phyloP scores from a whole-genome alignment of 768 basidiomycete genomes.

The Pulveroboletus frians region DNA sequence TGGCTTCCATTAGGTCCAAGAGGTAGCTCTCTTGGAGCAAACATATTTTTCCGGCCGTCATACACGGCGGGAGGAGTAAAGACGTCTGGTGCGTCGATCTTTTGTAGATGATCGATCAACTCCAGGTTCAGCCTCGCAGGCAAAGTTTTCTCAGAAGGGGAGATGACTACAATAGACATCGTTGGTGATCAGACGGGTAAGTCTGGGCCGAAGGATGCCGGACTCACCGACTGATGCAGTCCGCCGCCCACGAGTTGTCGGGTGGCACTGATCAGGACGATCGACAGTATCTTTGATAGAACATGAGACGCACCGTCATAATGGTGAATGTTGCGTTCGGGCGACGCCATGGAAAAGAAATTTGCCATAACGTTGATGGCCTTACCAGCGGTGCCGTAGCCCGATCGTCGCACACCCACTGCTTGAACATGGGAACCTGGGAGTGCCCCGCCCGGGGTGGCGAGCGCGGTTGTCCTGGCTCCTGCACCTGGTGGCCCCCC shows the following conservation, averaged over 20 bases:
- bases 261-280: constrained; percentile 20
- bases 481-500: constrained; percentile 22
- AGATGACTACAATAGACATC: constrained; percentile 43
- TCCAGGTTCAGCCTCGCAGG: constrained; percentile 68
- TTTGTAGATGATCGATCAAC: constrained; percentile 60
- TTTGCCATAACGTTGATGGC: constrained; percentile 45
- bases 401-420: constrained; percentile 65
- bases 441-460: constrained; percentile 30
- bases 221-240: constrained; percentile 19
- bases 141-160: constrained; percentile 61
- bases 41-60: constrained; percentile 77
- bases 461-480: constrained; percentile 15
- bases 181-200: constrained; percentile 10
- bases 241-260: background rate
- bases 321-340: constrained; percentile 63
- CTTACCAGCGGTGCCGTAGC: constrained; percentile 55
- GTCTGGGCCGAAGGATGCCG: background rate
- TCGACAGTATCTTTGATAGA: background rate
- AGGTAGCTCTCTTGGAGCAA: constrained; percentile 54
- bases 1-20: constrained; percentile 48
- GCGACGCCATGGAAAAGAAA: constrained; percentile 58
- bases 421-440: constrained; percentile 39
- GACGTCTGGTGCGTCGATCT: constrained; percentile 48
- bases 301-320: constrained; percentile 65
- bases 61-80: constrained; percentile 74